phyloP scores from a whole-genome alignment of 495 filamentous ascomycete species.

The Coniosporium apollinis region DNA sequence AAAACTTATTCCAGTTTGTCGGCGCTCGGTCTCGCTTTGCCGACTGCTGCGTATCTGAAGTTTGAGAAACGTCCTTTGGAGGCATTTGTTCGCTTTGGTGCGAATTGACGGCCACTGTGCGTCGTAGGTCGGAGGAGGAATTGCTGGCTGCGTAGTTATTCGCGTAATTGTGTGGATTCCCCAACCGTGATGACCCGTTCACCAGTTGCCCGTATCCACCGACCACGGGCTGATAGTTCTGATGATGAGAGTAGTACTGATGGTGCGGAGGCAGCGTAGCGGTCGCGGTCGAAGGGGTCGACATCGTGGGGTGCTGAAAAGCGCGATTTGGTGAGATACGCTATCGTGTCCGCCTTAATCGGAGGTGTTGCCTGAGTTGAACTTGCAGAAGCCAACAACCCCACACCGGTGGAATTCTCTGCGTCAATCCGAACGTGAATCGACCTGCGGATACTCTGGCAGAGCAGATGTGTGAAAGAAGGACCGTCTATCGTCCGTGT shows the following conservation, averaged over 20 bases:
- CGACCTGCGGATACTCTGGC: too few relatives aligned
- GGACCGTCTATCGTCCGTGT: too few relatives aligned
- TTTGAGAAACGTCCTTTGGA: constrained; percentile 2
- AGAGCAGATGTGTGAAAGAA: too few relatives aligned
- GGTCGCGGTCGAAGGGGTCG: constrained; percentile 68
- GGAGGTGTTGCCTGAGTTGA: too few relatives aligned
- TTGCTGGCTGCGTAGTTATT: constrained; percentile 16
- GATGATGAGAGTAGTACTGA: constrained; percentile 54
- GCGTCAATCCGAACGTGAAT: too few relatives aligned
- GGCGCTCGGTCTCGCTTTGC: constrained; percentile 17
- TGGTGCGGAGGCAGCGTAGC: constrained; percentile 59
- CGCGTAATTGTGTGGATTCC: constrained; percentile 14
- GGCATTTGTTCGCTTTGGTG: constrained; percentile 8
- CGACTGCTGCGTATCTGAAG: constrained; percentile 2
- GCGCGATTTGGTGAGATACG: too few relatives aligned
- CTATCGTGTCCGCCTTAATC: too few relatives aligned
- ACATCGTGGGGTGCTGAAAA: constrained; percentile 38
- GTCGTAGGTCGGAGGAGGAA: constrained; percentile 16
- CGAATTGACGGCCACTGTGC: constrained; percentile 15
- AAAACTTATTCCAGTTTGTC: constrained; percentile 82
- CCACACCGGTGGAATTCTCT: too few relatives aligned
- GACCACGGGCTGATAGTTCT: constrained; percentile 32
- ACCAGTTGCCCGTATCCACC: constrained; percentile 6
- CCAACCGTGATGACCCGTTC: constrained; percentile 10
- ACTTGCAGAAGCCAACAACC: too few relatives aligned